A percentile compares a stretch with the other conserved stretches of the same genome.
These are phyloP conservation scores for Coelastrella sp. DNA, from an alignment of 139 green algal species.

Conservation along the genomic window DNA sequence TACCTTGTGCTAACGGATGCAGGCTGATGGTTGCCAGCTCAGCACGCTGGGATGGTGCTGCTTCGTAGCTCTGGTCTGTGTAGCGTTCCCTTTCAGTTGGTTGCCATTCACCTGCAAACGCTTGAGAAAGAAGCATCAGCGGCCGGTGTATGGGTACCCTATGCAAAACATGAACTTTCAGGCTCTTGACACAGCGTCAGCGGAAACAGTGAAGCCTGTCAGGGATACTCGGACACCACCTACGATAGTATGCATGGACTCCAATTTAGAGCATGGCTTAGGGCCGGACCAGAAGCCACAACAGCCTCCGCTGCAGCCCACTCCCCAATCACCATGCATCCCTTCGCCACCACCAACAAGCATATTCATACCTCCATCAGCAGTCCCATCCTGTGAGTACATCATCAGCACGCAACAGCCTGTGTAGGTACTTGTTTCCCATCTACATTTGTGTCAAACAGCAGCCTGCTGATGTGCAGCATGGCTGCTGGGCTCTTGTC, in stretches of 20 bases:
- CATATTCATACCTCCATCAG: constrained; percentile 41
- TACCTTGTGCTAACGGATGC: too few species aligned
- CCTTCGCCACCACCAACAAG: constrained; percentile 20
- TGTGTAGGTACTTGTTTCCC: too few species aligned
- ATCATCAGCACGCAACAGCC: too few species aligned
- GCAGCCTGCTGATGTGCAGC: too few species aligned
- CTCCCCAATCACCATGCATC: not conserved
- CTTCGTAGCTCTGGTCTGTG: constrained; percentile 2
- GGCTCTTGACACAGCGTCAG: too few species aligned
- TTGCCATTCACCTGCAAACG: constrained; percentile 12
- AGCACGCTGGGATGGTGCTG: constrained; percentile 26
- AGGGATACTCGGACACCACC: not conserved
- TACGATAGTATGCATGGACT: constrained; percentile 27
- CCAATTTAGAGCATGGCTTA: not conserved
- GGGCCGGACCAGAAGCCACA: not conserved
- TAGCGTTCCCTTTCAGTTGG: constrained; percentile 28
- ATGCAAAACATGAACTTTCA: constrained; percentile 16
- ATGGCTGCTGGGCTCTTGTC: too few species aligned
- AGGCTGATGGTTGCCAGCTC: constrained; percentile 30
- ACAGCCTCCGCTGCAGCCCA: not conserved
- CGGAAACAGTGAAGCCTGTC: not conserved
- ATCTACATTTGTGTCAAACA: too few species aligned
- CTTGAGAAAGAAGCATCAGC: constrained; percentile 22
- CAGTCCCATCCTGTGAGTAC: constrained; percentile 42
- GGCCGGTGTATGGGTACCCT: constrained; percentile 21